Evolutionary conservation across 2,329 filamentous ascomycete species (phyloP).

Genomic region (Epichloe typhina): DNA sequence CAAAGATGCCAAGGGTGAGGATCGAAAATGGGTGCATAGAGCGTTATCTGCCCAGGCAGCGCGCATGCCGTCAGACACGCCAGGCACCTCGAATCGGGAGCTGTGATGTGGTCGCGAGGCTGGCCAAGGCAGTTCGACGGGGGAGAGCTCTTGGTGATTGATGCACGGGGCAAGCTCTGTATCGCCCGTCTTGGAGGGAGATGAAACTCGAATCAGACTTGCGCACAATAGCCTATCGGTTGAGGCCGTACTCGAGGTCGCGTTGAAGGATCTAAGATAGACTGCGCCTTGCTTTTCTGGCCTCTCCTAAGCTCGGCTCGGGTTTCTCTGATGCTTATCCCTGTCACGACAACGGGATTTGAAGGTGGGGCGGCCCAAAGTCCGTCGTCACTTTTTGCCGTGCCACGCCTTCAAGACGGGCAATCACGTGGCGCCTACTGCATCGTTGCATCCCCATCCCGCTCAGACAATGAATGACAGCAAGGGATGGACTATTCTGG

Average conservation of each 20-base stretch:
- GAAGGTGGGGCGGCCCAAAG: conserved; percentile 1
- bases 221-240: background rate
- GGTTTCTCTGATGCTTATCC: conserved; percentile 1
- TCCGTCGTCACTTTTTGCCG: too few species aligned
- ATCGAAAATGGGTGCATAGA: conserved; percentile 97
- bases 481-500: too few species aligned
- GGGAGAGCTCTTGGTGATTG: background rate
- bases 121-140: background rate
- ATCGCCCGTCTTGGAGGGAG: background rate
- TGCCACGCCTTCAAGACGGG: background rate
- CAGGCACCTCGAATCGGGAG: background rate
- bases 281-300: conserved; percentile 1
- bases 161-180: background rate
- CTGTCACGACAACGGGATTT: conserved; percentile 2
- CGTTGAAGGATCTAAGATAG: background rate
- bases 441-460: too few species aligned
- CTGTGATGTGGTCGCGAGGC: conserved; percentile 1
- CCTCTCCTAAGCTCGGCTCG: background rate
- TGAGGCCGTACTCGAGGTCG: background rate
- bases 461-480: too few species aligned
- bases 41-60: conserved; percentile 27
- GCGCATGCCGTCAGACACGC: conserved; percentile 28
- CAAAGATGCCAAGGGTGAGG: conserved; percentile 93
- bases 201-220: background rate
- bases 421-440: background rate